phyloP scores from a whole-genome alignment of 306 rosid species.

The Cicer cuneatum region DNA sequence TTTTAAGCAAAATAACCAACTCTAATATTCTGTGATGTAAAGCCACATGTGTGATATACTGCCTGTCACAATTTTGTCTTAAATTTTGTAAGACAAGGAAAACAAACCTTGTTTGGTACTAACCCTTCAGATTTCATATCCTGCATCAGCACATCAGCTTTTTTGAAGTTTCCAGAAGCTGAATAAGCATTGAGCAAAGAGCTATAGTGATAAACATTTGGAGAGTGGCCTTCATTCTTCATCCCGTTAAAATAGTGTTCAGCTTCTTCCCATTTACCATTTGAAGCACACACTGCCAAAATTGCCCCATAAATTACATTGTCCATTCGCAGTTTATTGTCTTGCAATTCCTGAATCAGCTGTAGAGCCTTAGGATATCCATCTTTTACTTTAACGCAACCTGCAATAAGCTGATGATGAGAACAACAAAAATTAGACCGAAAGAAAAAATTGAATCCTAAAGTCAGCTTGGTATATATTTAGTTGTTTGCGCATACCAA shows the following conservation, averaged over 20 bases:
- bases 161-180: slow-evolving; percentile 63
- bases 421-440: slow-evolving; percentile 41
- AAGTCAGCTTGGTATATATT: not conserved
- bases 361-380: slow-evolving; percentile 82
- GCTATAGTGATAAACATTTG: slow-evolving; percentile 82
- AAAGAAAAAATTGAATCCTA: slow-evolving; percentile 6
- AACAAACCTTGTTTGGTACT: slow-evolving; percentile 97
- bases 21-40: slow-evolving; percentile 6
- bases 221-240: slow-evolving; percentile 78
- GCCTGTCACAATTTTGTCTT: not conserved
- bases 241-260: slow-evolving; percentile 74
- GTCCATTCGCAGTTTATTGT: slow-evolving; percentile 68
- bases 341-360: slow-evolving; percentile 72
- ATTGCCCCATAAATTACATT: slow-evolving; percentile 78
- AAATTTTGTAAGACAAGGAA: slow-evolving; percentile 45
- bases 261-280: slow-evolving; percentile 77
- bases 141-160: slow-evolving; percentile 71
- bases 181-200: slow-evolving; percentile 90
- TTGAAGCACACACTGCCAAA: slow-evolving; percentile 89
- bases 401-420: slow-evolving; percentile 76
- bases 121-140: slow-evolving; percentile 84
- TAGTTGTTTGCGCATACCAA: not conserved
- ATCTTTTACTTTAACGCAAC: slow-evolving; percentile 71
- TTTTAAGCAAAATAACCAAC: slow-evolving; percentile 6
- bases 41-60: slow-evolving; percentile 7